Conservation (phyloP, 179 eudicot genomes). For the Patellifolia procumbens region DNA sequence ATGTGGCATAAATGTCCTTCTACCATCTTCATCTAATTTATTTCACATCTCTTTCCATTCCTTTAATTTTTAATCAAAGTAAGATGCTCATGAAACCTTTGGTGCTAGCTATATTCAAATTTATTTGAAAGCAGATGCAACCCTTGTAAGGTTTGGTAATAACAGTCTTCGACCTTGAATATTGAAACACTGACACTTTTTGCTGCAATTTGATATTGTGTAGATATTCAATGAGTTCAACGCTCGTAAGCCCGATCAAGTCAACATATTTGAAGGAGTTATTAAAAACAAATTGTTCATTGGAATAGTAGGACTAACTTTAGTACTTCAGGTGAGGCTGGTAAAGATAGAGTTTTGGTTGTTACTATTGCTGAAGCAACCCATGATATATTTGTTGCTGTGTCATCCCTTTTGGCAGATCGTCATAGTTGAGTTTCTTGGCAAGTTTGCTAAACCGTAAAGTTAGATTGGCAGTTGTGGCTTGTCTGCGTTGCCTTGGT, state of each 20-base stretch:
- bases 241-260: constrained; percentile 87
- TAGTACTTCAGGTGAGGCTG: constrained; percentile 64
- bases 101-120: not conserved
- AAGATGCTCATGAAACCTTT: too few relatives aligned
- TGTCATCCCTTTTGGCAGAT: constrained; percentile 37
- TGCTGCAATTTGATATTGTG: constrained; percentile 11
- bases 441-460: constrained; percentile 72
- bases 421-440: constrained; percentile 72
- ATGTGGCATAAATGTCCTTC: too few relatives aligned
- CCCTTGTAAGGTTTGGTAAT: not conserved
- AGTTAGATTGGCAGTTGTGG: constrained; percentile 80
- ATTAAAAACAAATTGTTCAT: constrained; percentile 62
- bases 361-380: constrained; percentile 2
- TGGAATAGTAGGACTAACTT: constrained; percentile 60
- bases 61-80: too few relatives aligned
- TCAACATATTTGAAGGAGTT: constrained; percentile 73
- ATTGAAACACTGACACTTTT: not conserved
- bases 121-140: not conserved
- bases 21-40: too few relatives aligned
- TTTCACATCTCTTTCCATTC: not conserved
- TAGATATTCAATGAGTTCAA: constrained; percentile 91
- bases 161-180: not conserved
- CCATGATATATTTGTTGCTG: not conserved
- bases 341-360: not conserved
- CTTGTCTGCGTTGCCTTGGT: constrained; percentile 60